phyloP scores from a whole-genome alignment of 2,329 filamentous ascomycete species.

The Aspergillus sp. region DNA sequence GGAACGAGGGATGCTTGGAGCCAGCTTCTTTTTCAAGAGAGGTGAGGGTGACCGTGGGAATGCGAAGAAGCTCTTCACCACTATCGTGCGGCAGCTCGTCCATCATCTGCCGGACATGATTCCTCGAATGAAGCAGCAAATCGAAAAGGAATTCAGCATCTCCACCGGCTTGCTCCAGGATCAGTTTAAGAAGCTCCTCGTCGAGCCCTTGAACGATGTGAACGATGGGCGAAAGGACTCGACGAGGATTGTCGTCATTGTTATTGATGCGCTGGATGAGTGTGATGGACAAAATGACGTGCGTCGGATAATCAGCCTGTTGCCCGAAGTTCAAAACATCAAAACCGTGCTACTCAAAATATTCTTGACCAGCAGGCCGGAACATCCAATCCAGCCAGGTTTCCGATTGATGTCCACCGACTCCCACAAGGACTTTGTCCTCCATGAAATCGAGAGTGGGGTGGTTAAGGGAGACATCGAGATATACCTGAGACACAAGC shows the following conservation, averaged over 20 bases:
- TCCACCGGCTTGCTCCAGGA: neutral
- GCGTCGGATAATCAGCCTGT: conserved; percentile 6
- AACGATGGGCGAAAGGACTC: neutral
- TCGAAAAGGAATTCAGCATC: neutral
- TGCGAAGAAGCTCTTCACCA: neutral
- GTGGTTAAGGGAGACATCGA: conserved; percentile 11
- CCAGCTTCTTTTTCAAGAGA: conserved; percentile 1
- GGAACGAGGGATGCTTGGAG: neutral
- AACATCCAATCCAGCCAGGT: neutral
- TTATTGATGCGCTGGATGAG: conserved; percentile 17
- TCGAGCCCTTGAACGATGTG: conserved; percentile 3
- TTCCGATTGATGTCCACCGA: neutral
- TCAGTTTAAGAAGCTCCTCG: conserved; percentile 13
- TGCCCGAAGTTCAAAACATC: neutral
- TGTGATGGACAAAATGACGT: conserved; percentile 8
- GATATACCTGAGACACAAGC: conserved; percentile 1
- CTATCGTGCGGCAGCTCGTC: neutral
- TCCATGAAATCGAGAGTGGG: neutral
- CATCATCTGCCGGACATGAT: neutral
- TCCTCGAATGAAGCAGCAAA: neutral
- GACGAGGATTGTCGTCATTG: neutral
- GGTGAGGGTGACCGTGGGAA: neutral
- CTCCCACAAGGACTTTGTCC: neutral
- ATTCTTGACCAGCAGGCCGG: conserved; percentile 13
- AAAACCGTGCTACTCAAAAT: neutral